Conservation (phyloP, 805 yeast genomes). For the Cyberlindnera sargentensis region DNA sequence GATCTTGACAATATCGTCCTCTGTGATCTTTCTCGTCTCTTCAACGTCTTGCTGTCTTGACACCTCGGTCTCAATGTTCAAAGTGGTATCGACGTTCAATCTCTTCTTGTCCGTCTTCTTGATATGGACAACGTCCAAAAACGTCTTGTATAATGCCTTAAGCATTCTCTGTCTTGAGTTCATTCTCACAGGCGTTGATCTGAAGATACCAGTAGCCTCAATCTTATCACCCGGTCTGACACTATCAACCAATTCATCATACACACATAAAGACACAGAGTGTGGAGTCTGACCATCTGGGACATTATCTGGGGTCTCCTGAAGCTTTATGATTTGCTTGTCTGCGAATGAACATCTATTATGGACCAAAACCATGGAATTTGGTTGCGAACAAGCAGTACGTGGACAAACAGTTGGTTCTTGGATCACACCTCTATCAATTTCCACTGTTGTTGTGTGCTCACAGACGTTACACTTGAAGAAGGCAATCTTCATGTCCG, state of each 20-base stretch:
- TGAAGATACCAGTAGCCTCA: conserved; percentile 91
- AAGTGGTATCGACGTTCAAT: conserved; percentile 71
- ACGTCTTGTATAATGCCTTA: conserved; percentile 83
- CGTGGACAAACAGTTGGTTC: conserved; percentile 96
- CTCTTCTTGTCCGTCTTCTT: conserved; percentile 79
- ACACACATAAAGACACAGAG: conserved; percentile 86
- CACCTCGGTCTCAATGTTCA: conserved; percentile 39
- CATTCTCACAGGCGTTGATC: conserved; percentile 86
- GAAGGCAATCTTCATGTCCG: conserved; percentile 97
- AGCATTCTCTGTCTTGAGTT: conserved; percentile 80
- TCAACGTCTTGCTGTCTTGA: conserved; percentile 66
- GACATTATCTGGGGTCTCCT: conserved; percentile 92
- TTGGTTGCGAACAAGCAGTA: conserved; percentile 68
- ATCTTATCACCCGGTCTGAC: conserved; percentile 96
- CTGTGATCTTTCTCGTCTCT: conserved; percentile 62
- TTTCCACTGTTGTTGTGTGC: conserved; percentile 85
- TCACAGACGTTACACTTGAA: conserved; percentile 94
- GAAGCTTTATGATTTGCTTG: conserved; percentile 88
- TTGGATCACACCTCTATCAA: conserved; percentile 88
- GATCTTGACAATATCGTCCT: conserved; percentile 63
- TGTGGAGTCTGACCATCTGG: conserved; percentile 99
- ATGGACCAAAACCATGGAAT: conserved; percentile 87
- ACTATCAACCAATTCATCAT: conserved; percentile 91
- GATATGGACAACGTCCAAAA: conserved; percentile 89
- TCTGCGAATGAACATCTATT: conserved; percentile 91